Evolutionary conservation across 1,284 basidiomycete species (phyloP), one percentile per base, ranked within the genome.

Genomic region (Boletus calvinii): DNA sequence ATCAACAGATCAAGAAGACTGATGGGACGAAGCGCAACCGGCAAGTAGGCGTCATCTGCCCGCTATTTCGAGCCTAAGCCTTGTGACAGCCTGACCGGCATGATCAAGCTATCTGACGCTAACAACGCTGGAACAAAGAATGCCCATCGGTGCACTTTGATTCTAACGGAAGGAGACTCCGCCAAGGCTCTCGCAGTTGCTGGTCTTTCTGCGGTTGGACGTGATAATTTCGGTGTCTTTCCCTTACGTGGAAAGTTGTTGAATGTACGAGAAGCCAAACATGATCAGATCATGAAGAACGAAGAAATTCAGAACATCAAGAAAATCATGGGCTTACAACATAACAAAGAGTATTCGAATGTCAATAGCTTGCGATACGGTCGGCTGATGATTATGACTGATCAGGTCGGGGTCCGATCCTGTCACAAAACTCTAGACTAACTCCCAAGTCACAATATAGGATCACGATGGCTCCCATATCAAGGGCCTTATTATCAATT

Each of bases 381-480:
- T 1, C 86, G 88, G 53, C 72, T 99, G 55, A 99, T 99, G 97
- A 94, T 99, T 66, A 99, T 99, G 97, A 95, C 97, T 12, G 97
- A 99, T 87, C 95, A 98, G 81, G 93, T 92, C 52, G 37, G 56
- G 9, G 6, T 48, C 15, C 9, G 10, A 65, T 62, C 60, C 57
- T 50, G 42, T 47, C 49, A 12, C 40, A 7, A 38, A 20, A 35
- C 15, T 35, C 41, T 48, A 58, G 54, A 43, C 34, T 56, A 38
- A 56, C 55, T 63, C 6, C 18, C 54, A 37, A 11, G 11, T 39
- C 22, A 9, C 38, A 12, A 35, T 55, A 0, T 69, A 97, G 92
- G 97, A 99, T 84, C 94, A 99, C 74, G 97, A 99, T 74, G 97
- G 97, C 48, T 99, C 96, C 35, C 97, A 99, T 74, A 99, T 99